Evolutionary conservation across 2,329 filamentous ascomycete genomes (phyloP).

Genomic region (Cercospora nicotianae): DNA sequence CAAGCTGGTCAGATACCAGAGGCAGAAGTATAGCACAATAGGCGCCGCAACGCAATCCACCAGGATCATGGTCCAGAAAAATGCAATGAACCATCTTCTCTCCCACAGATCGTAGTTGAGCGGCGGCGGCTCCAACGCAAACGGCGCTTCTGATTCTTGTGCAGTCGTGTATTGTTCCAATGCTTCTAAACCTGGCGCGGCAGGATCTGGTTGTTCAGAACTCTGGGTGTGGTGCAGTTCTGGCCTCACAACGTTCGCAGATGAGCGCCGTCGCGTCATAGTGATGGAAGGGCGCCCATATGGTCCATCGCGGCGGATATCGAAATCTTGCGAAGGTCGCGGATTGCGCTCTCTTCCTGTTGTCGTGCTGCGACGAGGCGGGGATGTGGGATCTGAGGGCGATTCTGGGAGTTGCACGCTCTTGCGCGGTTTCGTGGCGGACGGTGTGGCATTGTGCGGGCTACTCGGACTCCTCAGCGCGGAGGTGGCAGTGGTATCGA

Average conservation of each 20-base stretch:
- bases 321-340: slow-evolving; percentile 34
- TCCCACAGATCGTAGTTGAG: slow-evolving; percentile 58
- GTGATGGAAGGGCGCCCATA: slow-evolving; percentile 37
- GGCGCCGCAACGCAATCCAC: slow-evolving; percentile 61
- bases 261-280: slow-evolving; percentile 35
- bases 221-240: neutral
- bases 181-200: slow-evolving; percentile 19
- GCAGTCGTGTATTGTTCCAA: slow-evolving; percentile 15
- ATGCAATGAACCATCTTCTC: slow-evolving; percentile 56
- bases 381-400: neutral
- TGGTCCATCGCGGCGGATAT: slow-evolving; percentile 36
- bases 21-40: slow-evolving; percentile 59
- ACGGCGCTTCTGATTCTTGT: slow-evolving; percentile 24
- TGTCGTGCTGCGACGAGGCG: slow-evolving; percentile 19
- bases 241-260: slow-evolving; percentile 4
- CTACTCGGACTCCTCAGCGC: neutral
- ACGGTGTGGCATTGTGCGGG: neutral
- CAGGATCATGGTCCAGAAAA: slow-evolving; percentile 62
- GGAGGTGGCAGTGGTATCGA: neutral
- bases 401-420: slow-evolving; percentile 41
- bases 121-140: slow-evolving; percentile 48
- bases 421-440: slow-evolving; percentile 36
- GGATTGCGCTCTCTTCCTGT: slow-evolving; percentile 22
- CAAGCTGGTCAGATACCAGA: slow-evolving; percentile 58
- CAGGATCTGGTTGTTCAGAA: slow-evolving; percentile 11